A percentile compares a stretch with the other conserved stretches of the same genome.
Evolutionary conservation across 2,329 filamentous ascomycete species (phyloP).

Genomic region (Hymenoscyphus infarciens): DNA sequence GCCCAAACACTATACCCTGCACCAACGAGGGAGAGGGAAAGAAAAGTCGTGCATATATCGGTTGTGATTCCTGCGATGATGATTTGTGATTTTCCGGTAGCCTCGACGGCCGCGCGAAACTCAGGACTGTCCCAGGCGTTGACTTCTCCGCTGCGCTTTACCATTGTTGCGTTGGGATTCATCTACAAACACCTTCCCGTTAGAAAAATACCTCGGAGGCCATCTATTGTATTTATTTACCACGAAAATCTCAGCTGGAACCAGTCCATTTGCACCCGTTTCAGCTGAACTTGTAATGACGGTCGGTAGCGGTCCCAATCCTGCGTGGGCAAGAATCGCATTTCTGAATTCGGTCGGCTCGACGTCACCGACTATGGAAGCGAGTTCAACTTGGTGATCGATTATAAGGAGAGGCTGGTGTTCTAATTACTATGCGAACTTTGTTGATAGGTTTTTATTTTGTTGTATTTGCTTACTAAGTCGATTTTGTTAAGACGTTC

Average conservation of each 20-base stretch:
- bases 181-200: conserved; percentile 29
- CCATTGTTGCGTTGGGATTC: conserved; percentile 63
- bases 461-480: too few species aligned
- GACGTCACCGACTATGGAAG: background rate
- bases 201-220: too few species aligned
- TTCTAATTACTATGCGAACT: background rate
- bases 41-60: conserved; percentile 72
- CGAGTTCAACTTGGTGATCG: background rate
- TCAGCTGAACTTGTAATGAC: background rate
- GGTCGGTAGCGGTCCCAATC: background rate
- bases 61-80: conserved; percentile 71
- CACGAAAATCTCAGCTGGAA: background rate
- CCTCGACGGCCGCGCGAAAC: conserved; percentile 62
- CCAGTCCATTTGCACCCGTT: background rate
- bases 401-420: background rate
- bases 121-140: conserved; percentile 73
- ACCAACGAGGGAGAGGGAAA: conserved; percentile 66
- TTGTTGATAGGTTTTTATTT: too few species aligned
- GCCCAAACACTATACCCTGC: conserved; percentile 72
- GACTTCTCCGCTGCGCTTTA: conserved; percentile 68
- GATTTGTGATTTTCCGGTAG: conserved; percentile 64
- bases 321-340: conserved; percentile 1
- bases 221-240: background rate
- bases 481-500: background rate
- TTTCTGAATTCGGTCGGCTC: conserved; percentile 1